phyloP scores from a whole-genome alignment of 768 basidiomycete genomes.

The Fibroporia radiculosa region DNA sequence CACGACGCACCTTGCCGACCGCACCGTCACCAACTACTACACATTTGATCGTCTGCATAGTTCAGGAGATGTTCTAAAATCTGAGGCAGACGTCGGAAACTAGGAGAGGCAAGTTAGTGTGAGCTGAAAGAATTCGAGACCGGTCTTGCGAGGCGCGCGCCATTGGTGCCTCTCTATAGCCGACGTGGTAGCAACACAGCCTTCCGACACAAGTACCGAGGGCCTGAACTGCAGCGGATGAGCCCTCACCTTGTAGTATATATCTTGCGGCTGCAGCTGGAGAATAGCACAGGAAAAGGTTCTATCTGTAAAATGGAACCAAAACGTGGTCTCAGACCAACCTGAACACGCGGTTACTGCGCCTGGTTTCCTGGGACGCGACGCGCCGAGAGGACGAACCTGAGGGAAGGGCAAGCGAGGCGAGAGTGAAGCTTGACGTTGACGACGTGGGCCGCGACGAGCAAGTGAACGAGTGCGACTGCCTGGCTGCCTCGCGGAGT shows the following conservation, averaged over 20 bases:
- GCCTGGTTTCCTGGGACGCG: not conserved
- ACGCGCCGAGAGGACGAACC: slow-evolving; percentile 9
- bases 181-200: not conserved
- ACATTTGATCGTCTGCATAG: slow-evolving; percentile 96
- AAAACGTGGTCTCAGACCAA: slow-evolving; percentile 6
- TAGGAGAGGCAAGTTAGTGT: not conserved
- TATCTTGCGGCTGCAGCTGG: too few species aligned
- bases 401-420: not conserved
- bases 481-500: slow-evolving; percentile 20
- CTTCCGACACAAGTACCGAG: too few species aligned
- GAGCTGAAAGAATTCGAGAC: not conserved
- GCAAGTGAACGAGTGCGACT: slow-evolving; percentile 12
- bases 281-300: too few species aligned
- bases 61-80: slow-evolving; percentile 16
- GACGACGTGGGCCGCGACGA: slow-evolving; percentile 14
- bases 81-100: slow-evolving; percentile 4
- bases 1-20: slow-evolving; percentile 89
- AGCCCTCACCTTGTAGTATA: slow-evolving; percentile 2
- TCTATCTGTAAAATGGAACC: slow-evolving; percentile 10
- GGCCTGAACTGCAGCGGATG: slow-evolving; percentile 1
- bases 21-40: slow-evolving; percentile 98
- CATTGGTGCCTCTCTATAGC: not conserved
- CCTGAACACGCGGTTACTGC: slow-evolving; percentile 1
- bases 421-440: slow-evolving; percentile 7
- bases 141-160: slow-evolving; percentile 2